Evolutionary conservation across 305 asterid genomes (phyloP).

Genomic region (Fraxinus dipetala): DNA sequence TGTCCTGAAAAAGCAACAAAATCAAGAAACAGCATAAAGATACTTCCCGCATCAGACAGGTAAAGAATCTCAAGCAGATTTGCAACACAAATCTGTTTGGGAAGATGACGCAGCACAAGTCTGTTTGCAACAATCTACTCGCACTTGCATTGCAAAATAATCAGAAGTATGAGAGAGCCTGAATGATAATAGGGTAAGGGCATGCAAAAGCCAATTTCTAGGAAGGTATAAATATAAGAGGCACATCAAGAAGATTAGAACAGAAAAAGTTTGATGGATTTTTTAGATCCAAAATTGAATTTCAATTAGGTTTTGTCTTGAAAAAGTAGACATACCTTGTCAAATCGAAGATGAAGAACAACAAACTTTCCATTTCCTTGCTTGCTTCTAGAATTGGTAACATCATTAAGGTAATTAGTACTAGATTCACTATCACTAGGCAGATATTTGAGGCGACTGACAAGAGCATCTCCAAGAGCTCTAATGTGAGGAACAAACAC

Average conservation of each 20-base stretch:
- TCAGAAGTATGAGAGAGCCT: not conserved
- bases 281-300: not conserved
- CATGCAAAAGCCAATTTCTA: not conserved
- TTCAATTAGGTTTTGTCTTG: not conserved
- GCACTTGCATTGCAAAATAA: not conserved
- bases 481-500: slow-evolving; percentile 82
- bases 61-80: not conserved
- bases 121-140: not conserved
- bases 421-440: slow-evolving; percentile 36
- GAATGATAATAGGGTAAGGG: not conserved
- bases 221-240: not conserved
- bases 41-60: not conserved
- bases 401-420: slow-evolving; percentile 42
- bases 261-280: not conserved
- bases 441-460: slow-evolving; percentile 68
- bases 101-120: not conserved
- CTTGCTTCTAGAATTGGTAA: slow-evolving; percentile 33
- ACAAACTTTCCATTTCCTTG: slow-evolving; percentile 71
- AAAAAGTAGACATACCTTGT: slow-evolving; percentile 55
- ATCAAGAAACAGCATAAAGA: not conserved
- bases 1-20: slow-evolving; percentile 53
- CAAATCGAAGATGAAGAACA: slow-evolving; percentile 94
- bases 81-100: not conserved
- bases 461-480: slow-evolving; percentile 86
- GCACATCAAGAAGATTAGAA: not conserved